Base-by-base conservation (phyloP, 2,329 filamentous ascomycete genomes). In the Ophiosphaerella narmari region DNA sequence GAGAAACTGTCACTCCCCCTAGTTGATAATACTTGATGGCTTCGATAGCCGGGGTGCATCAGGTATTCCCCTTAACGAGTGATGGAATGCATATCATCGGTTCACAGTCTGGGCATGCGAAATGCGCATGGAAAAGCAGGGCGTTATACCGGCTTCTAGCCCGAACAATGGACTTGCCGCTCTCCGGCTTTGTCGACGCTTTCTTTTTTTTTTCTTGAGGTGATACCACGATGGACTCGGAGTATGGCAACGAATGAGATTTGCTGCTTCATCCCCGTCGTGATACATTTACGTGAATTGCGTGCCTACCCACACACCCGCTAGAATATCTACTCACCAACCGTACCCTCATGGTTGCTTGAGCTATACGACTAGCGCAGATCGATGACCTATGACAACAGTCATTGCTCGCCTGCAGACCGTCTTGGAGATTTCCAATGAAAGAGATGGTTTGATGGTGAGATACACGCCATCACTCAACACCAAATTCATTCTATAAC, bases 331-430 rank as follows among this genome's bases (percentile, higher is more conserved):
- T 88, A 89, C 90, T 86, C 86, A 85, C 87, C 82, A 84, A 86
- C 85, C 88, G 78, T 67, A 21, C 68, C 58, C 56, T 66, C 59
- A 87, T 90, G 89, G 87, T 85, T 88, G 82, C 64, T 65, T 85
- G 85, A 90, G 91, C 87, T 96, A 96, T 86, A 96, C 89, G 86
- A 85, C 83, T 92, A 84, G 91, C 91, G 89, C 82, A 96, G 81
- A 96, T 76, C 66, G 82, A 94, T 77, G 68, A 72, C 65, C 64
- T 6, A 70, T 79, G 82, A 78, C 83, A 33, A 58, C 65, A 45
- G 70, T 78, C 75, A 76, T 74, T 55, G 82, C 88, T 91, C 80
- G 80, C 86, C 87, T 86, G 88, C 90, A 93, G 89, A 93, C 86
- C 86, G 85, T 83, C 83, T 72, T 79, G 77, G 79, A 83, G 81